These are phyloP conservation scores for Penicillium verrucosum DNA, from an alignment of 2,329 filamentous ascomycete species.

Conservation along the genomic window DNA sequence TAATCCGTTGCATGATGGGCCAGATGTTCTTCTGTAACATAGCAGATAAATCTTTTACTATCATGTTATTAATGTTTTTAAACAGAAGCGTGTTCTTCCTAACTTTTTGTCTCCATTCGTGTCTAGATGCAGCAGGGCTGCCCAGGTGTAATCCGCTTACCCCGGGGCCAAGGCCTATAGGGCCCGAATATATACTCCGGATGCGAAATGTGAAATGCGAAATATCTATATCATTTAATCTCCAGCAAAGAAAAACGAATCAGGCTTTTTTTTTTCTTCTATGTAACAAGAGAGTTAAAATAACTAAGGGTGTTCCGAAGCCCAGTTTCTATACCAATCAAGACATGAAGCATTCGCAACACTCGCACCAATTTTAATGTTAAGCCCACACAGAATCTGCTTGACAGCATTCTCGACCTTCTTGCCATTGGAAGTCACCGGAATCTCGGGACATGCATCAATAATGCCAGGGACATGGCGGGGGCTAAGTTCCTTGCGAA, in stretches of 20 bases:
- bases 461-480: slow-evolving; percentile 84
- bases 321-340: slow-evolving; percentile 84
- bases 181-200: slow-evolving; percentile 6
- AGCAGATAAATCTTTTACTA: neutral
- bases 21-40: neutral
- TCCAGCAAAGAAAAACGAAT: neutral
- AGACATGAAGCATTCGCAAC: slow-evolving; percentile 89
- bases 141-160: slow-evolving; percentile 6
- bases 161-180: neutral
- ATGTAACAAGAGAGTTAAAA: neutral
- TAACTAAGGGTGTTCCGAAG: slow-evolving; percentile 48
- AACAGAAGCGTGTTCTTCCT: neutral
- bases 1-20: slow-evolving; percentile 23
- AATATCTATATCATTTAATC: neutral
- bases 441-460: slow-evolving; percentile 80
- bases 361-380: slow-evolving; percentile 84
- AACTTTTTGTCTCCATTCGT: neutral
- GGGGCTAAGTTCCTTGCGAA: slow-evolving; percentile 77
- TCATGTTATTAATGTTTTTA: neutral
- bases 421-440: slow-evolving; percentile 90
- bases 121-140: neutral
- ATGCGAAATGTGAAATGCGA: neutral
- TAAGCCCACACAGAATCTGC: slow-evolving; percentile 84
- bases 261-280: neutral
- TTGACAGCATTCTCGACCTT: slow-evolving; percentile 98